These are phyloP conservation scores for Venturia effusa DNA, from an alignment of 2,329 filamentous ascomycete genomes.

Conservation along the genomic window DNA sequence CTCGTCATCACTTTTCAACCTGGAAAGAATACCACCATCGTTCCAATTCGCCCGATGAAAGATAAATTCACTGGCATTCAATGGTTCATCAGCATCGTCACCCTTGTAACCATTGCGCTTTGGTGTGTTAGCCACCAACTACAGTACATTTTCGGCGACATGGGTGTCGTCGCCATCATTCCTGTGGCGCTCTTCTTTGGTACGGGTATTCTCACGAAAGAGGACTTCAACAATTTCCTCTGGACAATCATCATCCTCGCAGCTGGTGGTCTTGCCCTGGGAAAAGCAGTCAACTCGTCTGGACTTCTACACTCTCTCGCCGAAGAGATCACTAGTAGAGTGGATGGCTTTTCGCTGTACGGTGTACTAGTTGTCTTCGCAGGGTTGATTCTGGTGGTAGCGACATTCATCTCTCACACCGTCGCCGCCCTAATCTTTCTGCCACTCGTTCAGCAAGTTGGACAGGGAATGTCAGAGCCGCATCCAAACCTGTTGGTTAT, in stretches of 20 bases:
- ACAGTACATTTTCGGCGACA: slow-evolving; percentile 82
- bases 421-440: slow-evolving; percentile 92
- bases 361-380: slow-evolving; percentile 79
- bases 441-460: slow-evolving; percentile 80
- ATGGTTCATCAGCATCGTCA: slow-evolving; percentile 83
- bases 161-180: slow-evolving; percentile 96
- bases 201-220: slow-evolving; percentile 89
- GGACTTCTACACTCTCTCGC: slow-evolving; percentile 87
- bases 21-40: slow-evolving; percentile 73
- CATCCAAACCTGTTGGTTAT: slow-evolving; percentile 94
- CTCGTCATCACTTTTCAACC: slow-evolving; percentile 79
- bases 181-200: slow-evolving; percentile 95
- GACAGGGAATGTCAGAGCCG: slow-evolving; percentile 72
- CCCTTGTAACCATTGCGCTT: slow-evolving; percentile 70
- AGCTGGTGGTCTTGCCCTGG: slow-evolving; percentile 81
- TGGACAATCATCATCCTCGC: slow-evolving; percentile 99
- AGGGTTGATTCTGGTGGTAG: slow-evolving; percentile 74
- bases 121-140: slow-evolving; percentile 92
- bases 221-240: slow-evolving; percentile 99
- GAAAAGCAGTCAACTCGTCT: slow-evolving; percentile 88
- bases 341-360: slow-evolving; percentile 74
- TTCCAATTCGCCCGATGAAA: slow-evolving; percentile 80
- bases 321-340: slow-evolving; percentile 57
- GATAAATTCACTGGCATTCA: slow-evolving; percentile 82
- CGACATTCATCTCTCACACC: slow-evolving; percentile 96